Evolutionary conservation across 2,329 filamentous ascomycete genomes (phyloP).

Genomic region (Byssothecium circinans): DNA sequence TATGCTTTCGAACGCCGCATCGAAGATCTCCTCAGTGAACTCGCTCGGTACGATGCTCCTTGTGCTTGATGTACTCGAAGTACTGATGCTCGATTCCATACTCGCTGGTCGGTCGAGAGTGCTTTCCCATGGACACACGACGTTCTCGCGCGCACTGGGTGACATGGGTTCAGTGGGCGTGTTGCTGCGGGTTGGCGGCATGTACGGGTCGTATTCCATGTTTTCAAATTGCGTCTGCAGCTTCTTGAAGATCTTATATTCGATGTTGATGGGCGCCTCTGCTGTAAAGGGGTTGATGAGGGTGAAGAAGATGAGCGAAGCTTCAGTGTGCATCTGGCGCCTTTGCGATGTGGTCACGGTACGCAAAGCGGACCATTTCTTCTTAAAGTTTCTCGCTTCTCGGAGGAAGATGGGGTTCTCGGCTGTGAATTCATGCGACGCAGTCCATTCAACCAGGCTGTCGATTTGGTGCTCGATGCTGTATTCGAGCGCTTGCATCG

Average conservation of each 20-base stretch:
- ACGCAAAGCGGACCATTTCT: conserved; percentile 33
- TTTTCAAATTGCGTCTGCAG: conserved; percentile 35
- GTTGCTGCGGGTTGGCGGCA: conserved; percentile 21
- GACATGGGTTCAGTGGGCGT: conserved; percentile 27
- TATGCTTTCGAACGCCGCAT: conserved; percentile 41
- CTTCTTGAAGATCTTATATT: conserved; percentile 43
- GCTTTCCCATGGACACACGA: conserved; percentile 44
- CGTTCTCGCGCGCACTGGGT: conserved; percentile 32
- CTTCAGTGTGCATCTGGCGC: conserved; percentile 42
- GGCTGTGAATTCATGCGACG: conserved; percentile 40
- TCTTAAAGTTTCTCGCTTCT: conserved; percentile 43
- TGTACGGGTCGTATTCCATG: conserved; percentile 42
- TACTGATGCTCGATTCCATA: conserved; percentile 30
- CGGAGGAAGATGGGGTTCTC: conserved; percentile 44
- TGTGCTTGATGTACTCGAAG: conserved; percentile 25
- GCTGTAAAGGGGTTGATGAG: conserved; percentile 43
- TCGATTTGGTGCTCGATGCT: conserved; percentile 41
- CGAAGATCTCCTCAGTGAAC: conserved; percentile 39
- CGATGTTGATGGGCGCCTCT: conserved; percentile 43
- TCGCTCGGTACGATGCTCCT: conserved; percentile 37
- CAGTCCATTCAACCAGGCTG: conserved; percentile 40
- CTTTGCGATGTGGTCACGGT: conserved; percentile 35
- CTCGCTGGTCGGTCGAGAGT: conserved; percentile 36
- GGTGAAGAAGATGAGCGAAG: conserved; percentile 43
- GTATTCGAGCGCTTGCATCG: conserved; percentile 42